Evolutionary conservation across 2,329 filamentous ascomycete genomes (phyloP).

Genomic region (Thielaviopsis euricoi): DNA sequence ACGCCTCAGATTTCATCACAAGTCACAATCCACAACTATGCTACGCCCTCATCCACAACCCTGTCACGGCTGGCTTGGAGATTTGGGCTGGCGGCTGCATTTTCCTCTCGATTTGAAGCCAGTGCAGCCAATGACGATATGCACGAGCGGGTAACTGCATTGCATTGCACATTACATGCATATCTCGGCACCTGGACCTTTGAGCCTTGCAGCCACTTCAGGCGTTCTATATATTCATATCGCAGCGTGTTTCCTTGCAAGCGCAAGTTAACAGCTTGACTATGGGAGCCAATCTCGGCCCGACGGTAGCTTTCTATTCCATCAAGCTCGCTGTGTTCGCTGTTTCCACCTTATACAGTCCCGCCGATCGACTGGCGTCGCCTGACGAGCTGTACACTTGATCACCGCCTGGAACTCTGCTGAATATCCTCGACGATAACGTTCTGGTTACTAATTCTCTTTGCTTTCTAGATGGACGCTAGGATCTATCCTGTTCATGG

Average conservation of each 20-base stretch:
- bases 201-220: neutral
- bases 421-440: conserved; percentile 16
- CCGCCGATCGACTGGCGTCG: neutral
- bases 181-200: neutral
- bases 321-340: neutral
- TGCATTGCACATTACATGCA: neutral
- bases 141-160: conserved; percentile 3
- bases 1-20: neutral
- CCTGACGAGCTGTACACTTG: neutral
- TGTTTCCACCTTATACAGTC: neutral
- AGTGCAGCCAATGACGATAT: neutral
- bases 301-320: neutral
- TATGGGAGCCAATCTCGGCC: neutral
- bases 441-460: conserved; percentile 11
- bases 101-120: neutral
- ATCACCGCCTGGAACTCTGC: neutral
- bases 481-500: conserved; percentile 76
- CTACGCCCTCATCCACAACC: neutral
- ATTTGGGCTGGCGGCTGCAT: neutral
- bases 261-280: neutral
- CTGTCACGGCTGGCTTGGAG: neutral
- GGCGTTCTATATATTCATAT: neutral
- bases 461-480: conserved; percentile 64
- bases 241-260: neutral
- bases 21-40: neutral